Evolutionary conservation across 257 asterid species (phyloP), one percentile per base, ranked within the genome.

Genomic region (Ballota nigra): DNA sequence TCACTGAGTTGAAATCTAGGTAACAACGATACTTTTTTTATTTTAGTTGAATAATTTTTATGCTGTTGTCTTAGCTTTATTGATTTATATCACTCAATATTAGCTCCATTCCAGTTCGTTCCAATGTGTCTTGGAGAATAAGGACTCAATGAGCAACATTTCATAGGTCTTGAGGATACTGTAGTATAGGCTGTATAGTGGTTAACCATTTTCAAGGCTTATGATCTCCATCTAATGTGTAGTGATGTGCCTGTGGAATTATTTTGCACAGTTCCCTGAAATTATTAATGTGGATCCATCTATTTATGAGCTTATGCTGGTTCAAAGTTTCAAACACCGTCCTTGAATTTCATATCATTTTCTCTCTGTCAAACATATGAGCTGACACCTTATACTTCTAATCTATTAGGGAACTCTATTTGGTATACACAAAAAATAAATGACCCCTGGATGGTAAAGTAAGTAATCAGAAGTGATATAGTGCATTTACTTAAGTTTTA

Each of bases 1-100:
- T 92, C 77, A 43, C 68, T 0, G 97, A 92, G 68, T 78, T 92
- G 85, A 80, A 75, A 71, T 79, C 90, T 29, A 84, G 97, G 98
- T 90, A 82, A 72, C 26, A 11, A 38, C 38, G 22, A 28, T 72
- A 16, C n/a, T n/a, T 24, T 72, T 16, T 41, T 43, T 15, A 38
- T 60, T 36, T 52, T 49, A 18, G 55, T 38, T 23, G 40, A 16
- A 38, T 4, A 2, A 36, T 71, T 34, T 65, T 33, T 24, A 34
- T 29, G 16, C 45, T 45, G 71, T 8, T 47, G 26, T 47, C 58
- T 22, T 55, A 38, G 63, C 56, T 79, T 64, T 45, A 11, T 63
- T 73, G 57, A 55, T 70, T 33, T 34, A 38, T 26, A 9, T 20
- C 69, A 12, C 20, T 16, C 18, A 24, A 41, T 61, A 16, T 56